Conservation (phyloP, 495 filamentous ascomycete genomes). For the Xylaria intraflava region DNA sequence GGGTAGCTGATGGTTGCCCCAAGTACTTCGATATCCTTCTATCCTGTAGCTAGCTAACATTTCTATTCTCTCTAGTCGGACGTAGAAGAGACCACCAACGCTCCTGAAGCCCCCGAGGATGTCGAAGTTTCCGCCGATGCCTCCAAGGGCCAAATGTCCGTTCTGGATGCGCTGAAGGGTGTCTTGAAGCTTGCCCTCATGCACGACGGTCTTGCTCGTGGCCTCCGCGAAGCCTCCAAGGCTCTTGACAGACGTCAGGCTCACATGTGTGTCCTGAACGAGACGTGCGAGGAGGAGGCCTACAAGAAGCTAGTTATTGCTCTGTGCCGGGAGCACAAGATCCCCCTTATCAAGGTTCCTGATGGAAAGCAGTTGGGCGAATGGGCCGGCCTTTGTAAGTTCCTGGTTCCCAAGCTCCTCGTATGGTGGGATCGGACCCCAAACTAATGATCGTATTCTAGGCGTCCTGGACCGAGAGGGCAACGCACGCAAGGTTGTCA, state of each 20-base stretch:
- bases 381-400: slow-evolving; percentile 99
- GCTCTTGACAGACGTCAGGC: slow-evolving; percentile 95
- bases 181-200: slow-evolving; percentile 97
- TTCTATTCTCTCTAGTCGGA: slow-evolving; percentile 41
- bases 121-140: slow-evolving; percentile 88
- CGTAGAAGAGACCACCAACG: slow-evolving; percentile 73
- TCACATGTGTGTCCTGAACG: slow-evolving; percentile 99
- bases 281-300: slow-evolving; percentile 98
- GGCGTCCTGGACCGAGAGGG: slow-evolving; percentile 98
- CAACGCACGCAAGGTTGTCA: slow-evolving; percentile 98
- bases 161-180: slow-evolving; percentile 95
- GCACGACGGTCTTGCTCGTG: slow-evolving; percentile 98
- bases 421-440: neutral
- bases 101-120: slow-evolving; percentile 72
- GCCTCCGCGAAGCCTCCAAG: slow-evolving; percentile 95
- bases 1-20: slow-evolving; percentile 13
- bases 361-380: slow-evolving; percentile 99
- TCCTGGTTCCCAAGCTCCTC: neutral
- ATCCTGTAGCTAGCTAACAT: slow-evolving; percentile 8
- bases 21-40: no score
- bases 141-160: slow-evolving; percentile 89
- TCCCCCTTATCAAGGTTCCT: slow-evolving; percentile 98
- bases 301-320: slow-evolving; percentile 99
- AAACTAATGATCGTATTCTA: slow-evolving; percentile 33
- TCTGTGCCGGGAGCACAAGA: slow-evolving; percentile 97